These are phyloP conservation scores for Pleurotus platypus DNA, from an alignment of 768 basidiomycete genomes.

Conservation along the genomic window DNA sequence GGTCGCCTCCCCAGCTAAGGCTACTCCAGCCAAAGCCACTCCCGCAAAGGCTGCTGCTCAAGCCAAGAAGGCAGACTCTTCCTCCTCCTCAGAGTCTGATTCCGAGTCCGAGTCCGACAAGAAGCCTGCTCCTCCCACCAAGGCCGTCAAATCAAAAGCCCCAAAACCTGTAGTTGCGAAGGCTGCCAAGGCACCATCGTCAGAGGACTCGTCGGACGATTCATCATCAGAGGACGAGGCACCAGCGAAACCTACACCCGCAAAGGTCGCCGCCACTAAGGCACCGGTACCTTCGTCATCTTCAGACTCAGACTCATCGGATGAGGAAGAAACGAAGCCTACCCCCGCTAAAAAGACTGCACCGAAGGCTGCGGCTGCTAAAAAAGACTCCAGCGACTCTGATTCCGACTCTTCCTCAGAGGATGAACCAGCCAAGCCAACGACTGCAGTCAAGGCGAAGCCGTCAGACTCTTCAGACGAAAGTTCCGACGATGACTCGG, in stretches of 20 bases:
- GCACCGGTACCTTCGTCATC: slow-evolving; percentile 20
- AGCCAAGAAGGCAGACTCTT: neutral
- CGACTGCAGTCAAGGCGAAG: slow-evolving; percentile 17
- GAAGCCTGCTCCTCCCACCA: slow-evolving; percentile 14
- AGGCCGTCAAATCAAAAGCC: neutral
- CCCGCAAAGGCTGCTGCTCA: slow-evolving; percentile 15
- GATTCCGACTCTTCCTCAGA: slow-evolving; percentile 7
- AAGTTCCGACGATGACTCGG: slow-evolving; percentile 41
- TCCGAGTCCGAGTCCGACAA: slow-evolving; percentile 26
- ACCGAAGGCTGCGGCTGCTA: neutral
- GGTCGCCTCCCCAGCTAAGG: slow-evolving; percentile 7
- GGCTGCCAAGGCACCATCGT: slow-evolving; percentile 11
- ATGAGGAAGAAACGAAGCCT: slow-evolving; percentile 12
- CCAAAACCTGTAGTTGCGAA: slow-evolving; percentile 9
- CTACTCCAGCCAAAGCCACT: slow-evolving; percentile 11
- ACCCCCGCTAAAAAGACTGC: slow-evolving; percentile 13
- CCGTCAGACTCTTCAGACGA: slow-evolving; percentile 24
- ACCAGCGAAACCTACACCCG: slow-evolving; percentile 6
- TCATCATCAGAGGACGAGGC: slow-evolving; percentile 16
- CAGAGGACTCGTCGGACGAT: slow-evolving; percentile 19
- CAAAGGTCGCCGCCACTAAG: neutral
- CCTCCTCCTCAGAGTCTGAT: slow-evolving; percentile 15
- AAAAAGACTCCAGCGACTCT: neutral
- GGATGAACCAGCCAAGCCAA: neutral
- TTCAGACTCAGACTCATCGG: slow-evolving; percentile 18